Percentiles rank a stretch among this genome's conserved stretches.
Evolutionary conservation across 495 filamentous ascomycete genomes (phyloP).

Genomic region (Penicillium pancosmium): DNA sequence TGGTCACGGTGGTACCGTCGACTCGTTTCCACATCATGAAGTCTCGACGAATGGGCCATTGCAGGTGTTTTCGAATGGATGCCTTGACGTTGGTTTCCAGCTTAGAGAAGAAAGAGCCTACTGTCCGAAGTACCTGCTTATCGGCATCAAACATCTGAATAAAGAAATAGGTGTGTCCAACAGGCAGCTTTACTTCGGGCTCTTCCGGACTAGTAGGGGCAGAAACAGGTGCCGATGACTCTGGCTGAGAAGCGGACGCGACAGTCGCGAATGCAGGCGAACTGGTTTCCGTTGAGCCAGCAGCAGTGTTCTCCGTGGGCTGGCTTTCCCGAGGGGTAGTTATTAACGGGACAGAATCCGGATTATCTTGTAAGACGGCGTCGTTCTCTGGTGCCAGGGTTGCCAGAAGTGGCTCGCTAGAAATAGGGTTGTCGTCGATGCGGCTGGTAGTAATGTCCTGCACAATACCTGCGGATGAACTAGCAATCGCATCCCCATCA

Average conservation of each 20-base stretch:
- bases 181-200: slow-evolving; percentile 27
- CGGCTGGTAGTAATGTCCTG: slow-evolving; percentile 1
- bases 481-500: slow-evolving; percentile 36
- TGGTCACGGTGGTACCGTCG: slow-evolving; percentile 41
- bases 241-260: slow-evolving; percentile 3
- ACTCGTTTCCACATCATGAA: slow-evolving; percentile 51
- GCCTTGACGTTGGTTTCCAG: slow-evolving; percentile 48
- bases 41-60: slow-evolving; percentile 41
- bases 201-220: slow-evolving; percentile 5
- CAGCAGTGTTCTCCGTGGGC: slow-evolving; percentile 7
- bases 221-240: slow-evolving; percentile 2
- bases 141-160: slow-evolving; percentile 56
- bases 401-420: slow-evolving; percentile 6
- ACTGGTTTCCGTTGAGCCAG: slow-evolving; percentile 6
- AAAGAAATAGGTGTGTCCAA: slow-evolving; percentile 51
- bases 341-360: slow-evolving; percentile 12
- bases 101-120: slow-evolving; percentile 55
- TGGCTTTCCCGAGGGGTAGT: slow-evolving; percentile 7
- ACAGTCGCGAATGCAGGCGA: slow-evolving; percentile 5
- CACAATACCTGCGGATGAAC: slow-evolving; percentile 30
- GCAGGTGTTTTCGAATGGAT: slow-evolving; percentile 43
- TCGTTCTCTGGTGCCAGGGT: slow-evolving; percentile 20
- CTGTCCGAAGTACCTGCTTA: slow-evolving; percentile 48
- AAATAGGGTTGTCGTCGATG: background rate
- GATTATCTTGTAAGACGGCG: slow-evolving; percentile 11